Evolutionary conservation across 2,329 filamentous ascomycete genomes (phyloP).

Genomic region (Aspergillus sp.): DNA sequence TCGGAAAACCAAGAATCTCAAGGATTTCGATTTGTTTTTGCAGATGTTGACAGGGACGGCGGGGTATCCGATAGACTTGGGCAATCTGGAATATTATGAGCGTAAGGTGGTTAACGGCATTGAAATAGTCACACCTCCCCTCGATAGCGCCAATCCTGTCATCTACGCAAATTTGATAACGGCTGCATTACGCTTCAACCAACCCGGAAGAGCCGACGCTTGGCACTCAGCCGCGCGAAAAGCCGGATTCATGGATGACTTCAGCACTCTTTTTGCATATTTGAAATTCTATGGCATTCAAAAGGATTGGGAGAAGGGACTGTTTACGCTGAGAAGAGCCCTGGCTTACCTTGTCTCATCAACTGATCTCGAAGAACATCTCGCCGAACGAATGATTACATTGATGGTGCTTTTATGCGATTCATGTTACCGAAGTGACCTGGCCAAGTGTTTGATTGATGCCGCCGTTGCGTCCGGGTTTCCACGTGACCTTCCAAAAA

Average conservation of each 20-base stretch:
- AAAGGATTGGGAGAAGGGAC: conserved; percentile 32
- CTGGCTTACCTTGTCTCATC: conserved; percentile 33
- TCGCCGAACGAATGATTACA: conserved; percentile 30
- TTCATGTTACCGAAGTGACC: conserved; percentile 23
- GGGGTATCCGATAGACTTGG: conserved; percentile 30
- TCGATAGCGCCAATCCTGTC: conserved; percentile 26
- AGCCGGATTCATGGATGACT: conserved; percentile 33
- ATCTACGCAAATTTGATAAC: conserved; percentile 33
- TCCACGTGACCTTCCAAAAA: conserved; percentile 18
- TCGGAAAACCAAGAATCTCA: conserved; percentile 36
- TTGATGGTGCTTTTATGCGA: conserved; percentile 38
- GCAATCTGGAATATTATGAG: conserved; percentile 18
- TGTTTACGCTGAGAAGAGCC: conserved; percentile 25
- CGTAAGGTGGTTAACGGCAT: conserved; percentile 29
- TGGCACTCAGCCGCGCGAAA: conserved; percentile 32
- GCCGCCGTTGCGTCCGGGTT: conserved; percentile 34
- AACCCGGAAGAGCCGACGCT: conserved; percentile 36
- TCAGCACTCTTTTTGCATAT: conserved; percentile 32
- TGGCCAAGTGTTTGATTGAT: conserved; percentile 27
- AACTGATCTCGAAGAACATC: conserved; percentile 18
- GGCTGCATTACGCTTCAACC: conserved; percentile 35
- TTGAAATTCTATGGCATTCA: conserved; percentile 33
- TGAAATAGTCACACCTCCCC: conserved; percentile 32
- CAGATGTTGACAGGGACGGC: conserved; percentile 28
- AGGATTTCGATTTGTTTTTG: conserved; percentile 36